Evolutionary conservation across 2,329 filamentous ascomycete genomes (phyloP).

Genomic region (Fusarium verticillioides): DNA sequence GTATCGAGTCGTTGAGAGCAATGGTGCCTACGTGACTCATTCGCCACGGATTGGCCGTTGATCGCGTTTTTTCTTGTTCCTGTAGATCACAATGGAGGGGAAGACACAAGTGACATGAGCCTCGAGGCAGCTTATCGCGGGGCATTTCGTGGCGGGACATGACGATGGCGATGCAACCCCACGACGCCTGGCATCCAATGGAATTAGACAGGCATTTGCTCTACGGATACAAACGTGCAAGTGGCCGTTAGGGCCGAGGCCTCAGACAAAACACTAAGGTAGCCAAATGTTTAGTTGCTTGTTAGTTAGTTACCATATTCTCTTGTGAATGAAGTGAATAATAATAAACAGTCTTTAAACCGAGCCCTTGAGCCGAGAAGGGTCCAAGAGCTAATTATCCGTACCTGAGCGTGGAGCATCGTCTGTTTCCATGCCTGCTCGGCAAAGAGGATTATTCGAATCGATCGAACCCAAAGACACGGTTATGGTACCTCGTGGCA

Average conservation of each 20-base stretch:
- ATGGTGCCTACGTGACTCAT: constrained; percentile 13
- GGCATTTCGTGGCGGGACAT: constrained; percentile 24
- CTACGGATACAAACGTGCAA: constrained; percentile 8
- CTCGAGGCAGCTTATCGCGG: constrained; percentile 32
- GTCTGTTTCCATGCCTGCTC: background rate
- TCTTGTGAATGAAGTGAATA: background rate
- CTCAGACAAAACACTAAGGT: background rate
- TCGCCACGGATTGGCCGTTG: background rate
- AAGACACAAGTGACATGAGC: constrained; percentile 3
- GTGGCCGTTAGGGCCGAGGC: constrained; percentile 18
- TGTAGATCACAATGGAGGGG: constrained; percentile 40
- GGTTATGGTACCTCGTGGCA: constrained; percentile 11
- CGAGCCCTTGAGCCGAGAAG: constrained; percentile 21
- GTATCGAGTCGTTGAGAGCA: constrained; percentile 3
- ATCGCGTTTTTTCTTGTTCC: constrained; percentile 19
- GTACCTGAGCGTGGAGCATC: background rate
- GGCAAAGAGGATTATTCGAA: constrained; percentile 1
- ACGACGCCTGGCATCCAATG: constrained; percentile 19
- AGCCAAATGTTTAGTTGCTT: background rate
- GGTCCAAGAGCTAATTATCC: background rate
- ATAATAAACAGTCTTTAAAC: background rate
- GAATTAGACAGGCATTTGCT: constrained; percentile 10
- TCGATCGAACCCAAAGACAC: constrained; percentile 24
- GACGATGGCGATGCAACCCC: constrained; percentile 30
- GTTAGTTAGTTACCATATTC: background rate